These are phyloP conservation scores for Jamesozyma jinghongensis DNA, from an alignment of 805 yeast species.

Conservation along the genomic window DNA sequence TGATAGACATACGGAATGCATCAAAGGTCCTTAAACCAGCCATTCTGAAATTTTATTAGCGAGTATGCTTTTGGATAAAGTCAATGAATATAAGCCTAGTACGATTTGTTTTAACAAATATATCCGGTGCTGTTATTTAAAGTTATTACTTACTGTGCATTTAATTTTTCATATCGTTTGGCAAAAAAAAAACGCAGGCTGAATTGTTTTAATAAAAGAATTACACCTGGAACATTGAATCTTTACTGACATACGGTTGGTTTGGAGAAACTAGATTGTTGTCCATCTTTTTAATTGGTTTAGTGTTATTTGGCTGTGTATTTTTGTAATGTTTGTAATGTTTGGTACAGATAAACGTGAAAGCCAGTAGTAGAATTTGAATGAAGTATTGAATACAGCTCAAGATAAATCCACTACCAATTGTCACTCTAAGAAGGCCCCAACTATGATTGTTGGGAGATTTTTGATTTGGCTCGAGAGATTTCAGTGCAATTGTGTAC, in stretches of 20 bases:
- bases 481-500: conserved; percentile 10
- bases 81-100: too few relatives aligned
- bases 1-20: conserved; percentile 52
- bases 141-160: neutral
- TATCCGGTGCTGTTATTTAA: too few relatives aligned
- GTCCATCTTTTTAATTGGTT: too few relatives aligned
- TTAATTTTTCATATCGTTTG: neutral
- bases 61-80: too few relatives aligned
- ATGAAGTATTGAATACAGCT: conserved; percentile 11
- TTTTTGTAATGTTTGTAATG: conserved; percentile 6
- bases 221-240: too few relatives aligned
- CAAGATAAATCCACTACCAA: conserved; percentile 18
- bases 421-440: conserved; percentile 14
- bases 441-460: conserved; percentile 5
- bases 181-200: too few relatives aligned
- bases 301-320: neutral
- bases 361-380: conserved; percentile 9
- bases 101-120: too few relatives aligned
- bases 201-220: too few relatives aligned
- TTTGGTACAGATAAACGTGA: conserved; percentile 9
- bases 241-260: too few relatives aligned
- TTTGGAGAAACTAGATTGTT: too few relatives aligned
- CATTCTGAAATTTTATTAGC: conserved; percentile 9
- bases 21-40: conserved; percentile 48
- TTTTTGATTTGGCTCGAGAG: conserved; percentile 11